These are phyloP conservation scores for Saccharomycopsis babjevae DNA, from an alignment of 805 yeast species.

Conservation along the genomic window DNA sequence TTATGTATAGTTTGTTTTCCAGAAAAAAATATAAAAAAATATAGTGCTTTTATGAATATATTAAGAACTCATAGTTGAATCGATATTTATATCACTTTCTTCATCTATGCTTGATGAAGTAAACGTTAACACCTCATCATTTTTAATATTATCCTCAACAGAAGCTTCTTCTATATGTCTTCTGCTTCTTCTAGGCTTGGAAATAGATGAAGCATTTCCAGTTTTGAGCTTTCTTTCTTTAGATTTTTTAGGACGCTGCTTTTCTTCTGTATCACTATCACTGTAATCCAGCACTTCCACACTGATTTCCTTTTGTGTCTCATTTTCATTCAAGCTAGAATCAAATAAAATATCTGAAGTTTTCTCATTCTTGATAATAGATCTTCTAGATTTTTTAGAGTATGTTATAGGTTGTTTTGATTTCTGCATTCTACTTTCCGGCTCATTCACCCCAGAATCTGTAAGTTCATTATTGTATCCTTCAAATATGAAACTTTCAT, in stretches of 20 bases:
- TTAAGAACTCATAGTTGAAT: neutral
- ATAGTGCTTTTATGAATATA: too few species aligned
- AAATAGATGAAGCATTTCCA: neutral
- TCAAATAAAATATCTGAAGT: neutral
- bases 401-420: neutral
- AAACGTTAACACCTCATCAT: neutral
- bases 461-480: neutral
- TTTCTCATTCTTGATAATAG: neutral
- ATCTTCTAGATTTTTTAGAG: neutral
- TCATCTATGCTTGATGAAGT: neutral
- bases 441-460: neutral
- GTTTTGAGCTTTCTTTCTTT: neutral
- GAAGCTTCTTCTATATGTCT: neutral
- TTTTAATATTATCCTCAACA: neutral
- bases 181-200: neutral
- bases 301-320: neutral
- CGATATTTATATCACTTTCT: neutral
- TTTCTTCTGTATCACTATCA: slow-evolving; percentile 2
- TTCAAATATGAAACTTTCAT: neutral
- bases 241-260: neutral
- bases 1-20: neutral
- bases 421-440: neutral
- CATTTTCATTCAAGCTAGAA: neutral
- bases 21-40: too few species aligned
- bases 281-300: neutral